phyloP scores from a whole-genome alignment of 164 flowering plant genomes.

The Cinnamomum chago region DNA sequence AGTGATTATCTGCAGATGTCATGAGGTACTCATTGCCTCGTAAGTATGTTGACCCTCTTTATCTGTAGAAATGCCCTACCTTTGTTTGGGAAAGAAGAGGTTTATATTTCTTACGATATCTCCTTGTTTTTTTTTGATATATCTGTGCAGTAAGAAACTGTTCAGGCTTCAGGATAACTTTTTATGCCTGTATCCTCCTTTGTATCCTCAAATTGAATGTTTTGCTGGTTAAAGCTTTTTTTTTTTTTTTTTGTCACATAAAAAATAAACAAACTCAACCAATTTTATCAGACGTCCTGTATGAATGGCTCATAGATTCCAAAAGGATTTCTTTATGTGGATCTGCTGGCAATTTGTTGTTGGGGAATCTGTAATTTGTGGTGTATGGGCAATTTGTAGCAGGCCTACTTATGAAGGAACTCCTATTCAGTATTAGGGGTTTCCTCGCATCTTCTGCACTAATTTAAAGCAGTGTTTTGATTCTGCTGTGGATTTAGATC shows the following conservation, averaged over 20 bases:
- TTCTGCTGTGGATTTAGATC: too few relatives aligned
- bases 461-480: too few relatives aligned
- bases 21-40: constrained; percentile 8
- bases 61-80: constrained; percentile 4
- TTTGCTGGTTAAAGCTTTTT: not conserved
- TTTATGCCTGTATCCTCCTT: constrained; percentile 72
- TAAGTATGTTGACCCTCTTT: constrained; percentile 21
- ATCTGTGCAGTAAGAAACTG: constrained; percentile 62
- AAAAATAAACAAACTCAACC: not conserved
- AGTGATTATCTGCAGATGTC: constrained; percentile 7
- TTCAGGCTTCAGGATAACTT: constrained; percentile 52
- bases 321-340: not conserved
- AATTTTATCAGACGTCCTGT: not conserved
- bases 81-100: not conserved
- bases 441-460: too few relatives aligned
- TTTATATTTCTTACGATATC: constrained; percentile 14
- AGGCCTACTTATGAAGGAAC: too few relatives aligned
- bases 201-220: constrained; percentile 62
- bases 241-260: not conserved
- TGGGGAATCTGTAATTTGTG: not conserved
- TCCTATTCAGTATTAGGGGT: too few relatives aligned
- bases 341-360: not conserved
- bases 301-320: not conserved
- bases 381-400: not conserved
- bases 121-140: constrained; percentile 27